Percentiles rank a stretch among this genome's conserved stretches.
Conservation (phyloP, 768 basidiomycete species). For the Boletus bicolor region DNA sequence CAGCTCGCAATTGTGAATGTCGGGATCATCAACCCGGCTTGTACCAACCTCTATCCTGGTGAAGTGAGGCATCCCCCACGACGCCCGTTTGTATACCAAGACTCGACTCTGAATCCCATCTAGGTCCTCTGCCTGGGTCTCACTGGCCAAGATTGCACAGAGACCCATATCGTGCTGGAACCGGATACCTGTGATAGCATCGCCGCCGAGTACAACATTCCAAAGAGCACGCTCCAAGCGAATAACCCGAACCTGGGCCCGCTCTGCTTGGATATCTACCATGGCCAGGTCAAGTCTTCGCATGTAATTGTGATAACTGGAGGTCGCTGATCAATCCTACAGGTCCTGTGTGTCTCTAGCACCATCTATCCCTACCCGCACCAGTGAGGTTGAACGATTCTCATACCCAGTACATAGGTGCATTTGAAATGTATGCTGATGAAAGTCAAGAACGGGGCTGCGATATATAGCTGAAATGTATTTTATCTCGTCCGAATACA, state of each 20-base stretch:
- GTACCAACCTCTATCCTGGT: conserved; percentile 52
- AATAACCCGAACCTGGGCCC: conserved; percentile 67
- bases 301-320: not conserved
- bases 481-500: no score
- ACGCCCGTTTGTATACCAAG: not conserved
- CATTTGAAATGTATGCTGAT: not conserved
- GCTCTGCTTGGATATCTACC: conserved; percentile 52
- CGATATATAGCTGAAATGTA: not conserved
- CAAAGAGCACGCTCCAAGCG: conserved; percentile 38
- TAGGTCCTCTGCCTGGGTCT: conserved; percentile 56
- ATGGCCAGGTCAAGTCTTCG: conserved; percentile 46
- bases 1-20: conserved; percentile 56
- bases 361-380: no score
- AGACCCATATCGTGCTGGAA: conserved; percentile 30
- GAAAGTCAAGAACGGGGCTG: not conserved
- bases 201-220: conserved; percentile 38
- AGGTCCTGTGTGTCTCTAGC: no score
- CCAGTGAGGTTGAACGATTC: no score
- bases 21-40: conserved; percentile 46
- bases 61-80: conserved; percentile 33
- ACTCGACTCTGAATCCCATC: not conserved
- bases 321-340: not conserved
- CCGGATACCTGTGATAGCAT: conserved; percentile 42
- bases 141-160: conserved; percentile 52
- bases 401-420: no score